These are phyloP conservation scores for Clathrus columnatus DNA, from an alignment of 768 basidiomycete species.

Conservation along the genomic window DNA sequence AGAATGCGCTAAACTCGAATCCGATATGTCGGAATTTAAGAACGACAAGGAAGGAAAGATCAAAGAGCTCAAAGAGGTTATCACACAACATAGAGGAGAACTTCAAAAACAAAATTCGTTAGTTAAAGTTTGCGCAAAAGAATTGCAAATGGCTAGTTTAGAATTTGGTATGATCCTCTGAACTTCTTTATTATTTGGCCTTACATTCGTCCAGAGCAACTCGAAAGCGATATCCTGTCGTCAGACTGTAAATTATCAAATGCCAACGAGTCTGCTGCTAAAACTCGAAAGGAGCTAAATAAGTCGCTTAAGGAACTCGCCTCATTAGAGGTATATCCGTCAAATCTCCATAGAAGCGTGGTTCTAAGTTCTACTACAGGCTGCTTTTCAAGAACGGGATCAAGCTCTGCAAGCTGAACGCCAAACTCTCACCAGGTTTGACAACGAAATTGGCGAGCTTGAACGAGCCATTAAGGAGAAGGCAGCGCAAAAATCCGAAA, in stretches of 20 bases:
- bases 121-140: conserved; percentile 84
- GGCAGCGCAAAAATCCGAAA: conserved; percentile 58
- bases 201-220: conserved; percentile 49
- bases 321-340: conserved; percentile 33
- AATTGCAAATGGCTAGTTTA: conserved; percentile 75
- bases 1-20: conserved; percentile 82
- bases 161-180: conserved; percentile 63
- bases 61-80: conserved; percentile 84
- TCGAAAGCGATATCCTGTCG: conserved; percentile 60
- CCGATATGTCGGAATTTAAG: conserved; percentile 98
- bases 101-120: conserved; percentile 72
- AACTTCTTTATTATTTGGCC: background rate
- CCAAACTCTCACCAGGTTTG: conserved; percentile 80
- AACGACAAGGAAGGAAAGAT: conserved; percentile 98
- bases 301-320: conserved; percentile 44
- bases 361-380: conserved; percentile 26
- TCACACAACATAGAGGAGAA: conserved; percentile 70
- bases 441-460: conserved; percentile 77
- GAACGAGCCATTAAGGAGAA: conserved; percentile 76
- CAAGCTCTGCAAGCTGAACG: conserved; percentile 73
- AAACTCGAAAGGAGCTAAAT: conserved; percentile 54
- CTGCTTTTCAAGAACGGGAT: conserved; percentile 55
- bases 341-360: background rate
- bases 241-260: conserved; percentile 31
- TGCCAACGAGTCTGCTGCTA: conserved; percentile 39